Evolutionary conservation across 768 basidiomycete genomes (phyloP).

Genomic region (Boletus rubescentipes): DNA sequence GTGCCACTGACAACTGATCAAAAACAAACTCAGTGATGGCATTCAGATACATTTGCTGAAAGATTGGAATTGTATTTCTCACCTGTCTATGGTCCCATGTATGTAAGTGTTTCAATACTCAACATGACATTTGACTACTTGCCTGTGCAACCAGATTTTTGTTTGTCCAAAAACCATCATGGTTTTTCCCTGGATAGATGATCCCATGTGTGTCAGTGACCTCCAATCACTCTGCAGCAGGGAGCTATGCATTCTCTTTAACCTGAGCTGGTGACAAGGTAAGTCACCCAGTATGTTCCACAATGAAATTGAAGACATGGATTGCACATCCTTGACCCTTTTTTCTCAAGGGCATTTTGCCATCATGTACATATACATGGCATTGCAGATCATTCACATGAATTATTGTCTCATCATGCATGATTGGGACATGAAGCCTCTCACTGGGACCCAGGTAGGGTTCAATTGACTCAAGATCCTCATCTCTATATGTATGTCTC

Average conservation of each 20-base stretch:
- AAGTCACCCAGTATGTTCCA: background rate
- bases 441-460: background rate
- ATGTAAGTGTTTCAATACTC: background rate
- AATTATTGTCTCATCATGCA: conserved; percentile 23
- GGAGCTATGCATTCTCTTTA: background rate
- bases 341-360: conserved; percentile 16
- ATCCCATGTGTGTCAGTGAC: conserved; percentile 11
- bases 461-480: background rate
- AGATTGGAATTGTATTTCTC: conserved; percentile 15
- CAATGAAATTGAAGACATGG: conserved; percentile 42
- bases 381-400: conserved; percentile 20
- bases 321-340: conserved; percentile 38
- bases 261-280: background rate
- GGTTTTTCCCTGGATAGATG: conserved; percentile 25
- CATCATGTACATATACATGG: background rate
- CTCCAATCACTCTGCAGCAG: background rate
- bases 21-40: too few species aligned
- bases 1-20: background rate
- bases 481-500: background rate
- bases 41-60: conserved; percentile 8
- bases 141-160: conserved; percentile 14
- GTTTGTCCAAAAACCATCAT: conserved; percentile 27
- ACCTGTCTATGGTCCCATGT: conserved; percentile 1
- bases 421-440: background rate
- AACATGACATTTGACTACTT: background rate